Conservation (phyloP, 2,329 filamentous ascomycete species). For the Nemania sp. region DNA sequence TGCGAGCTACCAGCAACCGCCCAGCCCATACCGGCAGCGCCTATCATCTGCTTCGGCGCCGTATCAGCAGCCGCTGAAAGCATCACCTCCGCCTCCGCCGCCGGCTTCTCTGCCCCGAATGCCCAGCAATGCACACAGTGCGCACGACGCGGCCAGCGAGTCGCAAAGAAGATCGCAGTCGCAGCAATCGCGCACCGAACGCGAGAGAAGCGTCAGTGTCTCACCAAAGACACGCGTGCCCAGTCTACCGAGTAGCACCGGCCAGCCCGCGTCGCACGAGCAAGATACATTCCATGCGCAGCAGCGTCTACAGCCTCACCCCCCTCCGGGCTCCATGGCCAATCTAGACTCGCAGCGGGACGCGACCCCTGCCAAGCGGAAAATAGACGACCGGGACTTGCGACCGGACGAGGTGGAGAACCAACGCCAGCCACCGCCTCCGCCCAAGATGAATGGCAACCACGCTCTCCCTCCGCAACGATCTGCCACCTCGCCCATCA, state of each 20-base stretch:
- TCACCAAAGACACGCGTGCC: constrained; percentile 74
- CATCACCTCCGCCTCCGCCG: constrained; percentile 43
- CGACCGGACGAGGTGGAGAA: constrained; percentile 56
- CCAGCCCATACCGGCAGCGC: constrained; percentile 64
- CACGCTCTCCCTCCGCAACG: constrained; percentile 30
- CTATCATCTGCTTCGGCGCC: constrained; percentile 36
- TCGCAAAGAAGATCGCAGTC: constrained; percentile 55
- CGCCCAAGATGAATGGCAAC: constrained; percentile 53
- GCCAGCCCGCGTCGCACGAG: constrained; percentile 33
- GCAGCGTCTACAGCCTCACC: constrained; percentile 21
- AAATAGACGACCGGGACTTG: constrained; percentile 53
- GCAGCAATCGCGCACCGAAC: constrained; percentile 60
- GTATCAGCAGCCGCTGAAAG: constrained; percentile 38
- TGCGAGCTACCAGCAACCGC: constrained; percentile 52
- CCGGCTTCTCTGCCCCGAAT: constrained; percentile 43
- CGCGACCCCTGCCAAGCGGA: constrained; percentile 50
- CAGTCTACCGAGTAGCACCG: constrained; percentile 45
- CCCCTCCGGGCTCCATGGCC: constrained; percentile 35
- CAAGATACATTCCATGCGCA: constrained; percentile 46
- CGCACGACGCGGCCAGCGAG: constrained; percentile 50
- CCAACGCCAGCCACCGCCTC: constrained; percentile 52
- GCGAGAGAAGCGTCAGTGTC: constrained; percentile 72
- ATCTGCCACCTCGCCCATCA: constrained; percentile 40
- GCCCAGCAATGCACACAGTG: constrained; percentile 46
- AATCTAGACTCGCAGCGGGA: constrained; percentile 42